These are phyloP conservation scores for Colletotrichum tropicale DNA, from an alignment of 2,329 filamentous ascomycete species.

Conservation along the genomic window DNA sequence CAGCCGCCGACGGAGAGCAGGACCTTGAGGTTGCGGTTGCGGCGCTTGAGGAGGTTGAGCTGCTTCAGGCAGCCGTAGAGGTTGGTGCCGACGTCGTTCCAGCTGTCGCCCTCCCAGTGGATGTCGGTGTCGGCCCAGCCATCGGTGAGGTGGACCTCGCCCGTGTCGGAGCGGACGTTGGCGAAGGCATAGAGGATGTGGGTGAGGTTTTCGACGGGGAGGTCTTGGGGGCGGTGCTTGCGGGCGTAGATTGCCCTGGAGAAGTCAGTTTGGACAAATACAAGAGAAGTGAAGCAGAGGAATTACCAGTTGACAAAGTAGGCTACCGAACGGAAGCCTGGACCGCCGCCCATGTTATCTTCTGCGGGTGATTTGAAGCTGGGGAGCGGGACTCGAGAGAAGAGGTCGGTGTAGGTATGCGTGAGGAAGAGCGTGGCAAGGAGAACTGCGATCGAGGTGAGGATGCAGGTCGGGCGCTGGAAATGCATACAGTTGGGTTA, in stretches of 20 bases:
- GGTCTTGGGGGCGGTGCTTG: slow-evolving; percentile 83
- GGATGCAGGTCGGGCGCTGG: background rate
- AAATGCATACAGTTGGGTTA: slow-evolving; percentile 11
- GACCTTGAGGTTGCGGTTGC: slow-evolving; percentile 83
- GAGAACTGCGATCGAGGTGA: slow-evolving; percentile 24
- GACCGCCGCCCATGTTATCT: slow-evolving; percentile 47
- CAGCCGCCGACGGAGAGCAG: slow-evolving; percentile 89
- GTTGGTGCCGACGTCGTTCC: slow-evolving; percentile 77
- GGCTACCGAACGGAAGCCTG: slow-evolving; percentile 67
- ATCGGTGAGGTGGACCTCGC: slow-evolving; percentile 75
- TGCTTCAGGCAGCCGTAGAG: slow-evolving; percentile 91
- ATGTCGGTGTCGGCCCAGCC: slow-evolving; percentile 75
- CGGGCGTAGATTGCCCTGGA: slow-evolving; percentile 81
- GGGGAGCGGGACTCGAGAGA: background rate
- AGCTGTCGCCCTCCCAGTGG: slow-evolving; percentile 70
- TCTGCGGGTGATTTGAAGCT: background rate
- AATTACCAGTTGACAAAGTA: slow-evolving; percentile 74
- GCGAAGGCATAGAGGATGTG: slow-evolving; percentile 93
- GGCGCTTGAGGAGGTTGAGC: slow-evolving; percentile 80
- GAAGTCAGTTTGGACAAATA: background rate
- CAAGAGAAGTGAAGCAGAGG: background rate
- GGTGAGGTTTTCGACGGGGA: slow-evolving; percentile 81
- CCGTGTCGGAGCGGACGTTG: slow-evolving; percentile 78
- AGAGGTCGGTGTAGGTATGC: slow-evolving; percentile 21
- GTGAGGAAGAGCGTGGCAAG: slow-evolving; percentile 23